Conservation (phyloP, 148 eudicot species). For the Mesembryanthemum crystallinum region DNA sequence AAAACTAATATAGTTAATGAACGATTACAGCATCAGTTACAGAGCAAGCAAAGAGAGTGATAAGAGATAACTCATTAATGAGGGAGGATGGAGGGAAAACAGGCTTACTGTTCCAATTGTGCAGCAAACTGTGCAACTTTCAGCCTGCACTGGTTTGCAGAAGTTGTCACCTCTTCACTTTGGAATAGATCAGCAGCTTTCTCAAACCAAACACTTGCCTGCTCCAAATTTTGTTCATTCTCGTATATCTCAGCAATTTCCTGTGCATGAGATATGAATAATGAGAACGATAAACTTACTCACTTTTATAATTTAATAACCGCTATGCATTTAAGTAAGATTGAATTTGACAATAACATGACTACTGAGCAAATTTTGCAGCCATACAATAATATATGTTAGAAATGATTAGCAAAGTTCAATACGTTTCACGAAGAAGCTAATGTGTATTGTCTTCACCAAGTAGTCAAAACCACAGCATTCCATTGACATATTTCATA, state of each 20-base stretch:
- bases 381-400: neutral
- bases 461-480: neutral
- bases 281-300: neutral
- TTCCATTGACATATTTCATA: neutral
- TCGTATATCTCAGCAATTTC: conserved; percentile 74
- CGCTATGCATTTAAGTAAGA: neutral
- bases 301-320: neutral
- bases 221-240: conserved; percentile 46
- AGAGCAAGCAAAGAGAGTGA: neutral
- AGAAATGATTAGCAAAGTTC: neutral
- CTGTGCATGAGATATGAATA: conserved; percentile 31
- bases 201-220: conserved; percentile 59
- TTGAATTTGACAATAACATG: neutral
- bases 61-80: neutral
- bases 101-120: conserved; percentile 67
- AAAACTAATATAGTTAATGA: neutral
- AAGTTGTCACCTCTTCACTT: conserved; percentile 61
- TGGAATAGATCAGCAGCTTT: conserved; percentile 70
- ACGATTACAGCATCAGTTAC: too few relatives aligned
- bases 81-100: neutral
- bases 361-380: neutral
- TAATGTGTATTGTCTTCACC: neutral
- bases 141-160: conserved; percentile 73
- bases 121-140: conserved; percentile 84
- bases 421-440: neutral